Evolutionary conservation across 768 basidiomycete species (phyloP).

Genomic region (Collybia sordida): DNA sequence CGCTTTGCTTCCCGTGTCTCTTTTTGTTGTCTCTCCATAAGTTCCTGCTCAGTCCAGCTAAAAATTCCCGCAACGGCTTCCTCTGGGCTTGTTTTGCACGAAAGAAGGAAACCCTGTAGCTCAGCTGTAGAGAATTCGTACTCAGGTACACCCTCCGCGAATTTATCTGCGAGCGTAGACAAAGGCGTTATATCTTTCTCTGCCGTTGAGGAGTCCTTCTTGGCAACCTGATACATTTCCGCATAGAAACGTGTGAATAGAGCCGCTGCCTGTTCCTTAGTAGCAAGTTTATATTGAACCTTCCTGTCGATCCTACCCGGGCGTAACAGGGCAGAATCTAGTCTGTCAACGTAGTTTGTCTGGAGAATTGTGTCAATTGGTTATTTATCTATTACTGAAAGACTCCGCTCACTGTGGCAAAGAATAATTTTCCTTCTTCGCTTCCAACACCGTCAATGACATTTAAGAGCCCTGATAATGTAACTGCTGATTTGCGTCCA

Average conservation of each 20-base stretch:
- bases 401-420: constrained; percentile 46
- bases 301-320: constrained; percentile 59
- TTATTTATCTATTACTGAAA: background rate
- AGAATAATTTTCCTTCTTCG: constrained; percentile 61
- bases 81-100: constrained; percentile 37
- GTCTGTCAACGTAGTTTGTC: constrained; percentile 57
- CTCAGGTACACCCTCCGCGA: constrained; percentile 42
- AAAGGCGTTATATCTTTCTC: constrained; percentile 13
- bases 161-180: constrained; percentile 32
- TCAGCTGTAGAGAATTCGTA: constrained; percentile 58
- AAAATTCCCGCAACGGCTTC: constrained; percentile 29
- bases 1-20: constrained; percentile 30
- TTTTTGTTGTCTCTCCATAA: constrained; percentile 30
- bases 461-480: constrained; percentile 56
- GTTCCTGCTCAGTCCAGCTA: constrained; percentile 44
- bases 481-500: constrained; percentile 34
- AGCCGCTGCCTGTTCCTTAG: constrained; percentile 40
- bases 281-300: constrained; percentile 50
- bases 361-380: constrained; percentile 12
- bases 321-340: constrained; percentile 55
- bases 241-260: constrained; percentile 54
- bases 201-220: background rate
- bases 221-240: background rate
- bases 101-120: constrained; percentile 58
- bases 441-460: constrained; percentile 60